phyloP scores from a whole-genome alignment of 345 rosid genomes.

The Brassica rapa region DNA sequence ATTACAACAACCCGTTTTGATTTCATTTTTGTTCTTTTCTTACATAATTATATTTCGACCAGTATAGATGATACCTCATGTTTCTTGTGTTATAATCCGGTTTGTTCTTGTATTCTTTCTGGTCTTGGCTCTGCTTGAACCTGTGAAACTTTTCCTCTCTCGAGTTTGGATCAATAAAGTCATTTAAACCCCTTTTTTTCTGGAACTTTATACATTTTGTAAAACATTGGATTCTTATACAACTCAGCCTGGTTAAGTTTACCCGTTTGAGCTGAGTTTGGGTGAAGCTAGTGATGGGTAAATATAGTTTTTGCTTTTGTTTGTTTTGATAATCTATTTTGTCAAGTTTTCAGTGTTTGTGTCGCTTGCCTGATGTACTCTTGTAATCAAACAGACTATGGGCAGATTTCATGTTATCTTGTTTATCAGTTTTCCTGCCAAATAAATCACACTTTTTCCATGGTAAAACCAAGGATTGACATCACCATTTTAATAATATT shows the following conservation, averaged over 20 bases:
- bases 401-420: no score
- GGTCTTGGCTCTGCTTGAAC: constrained; percentile 4
- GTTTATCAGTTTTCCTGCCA: background rate
- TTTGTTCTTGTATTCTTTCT: constrained; percentile 13
- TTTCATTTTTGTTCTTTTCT: constrained; percentile 26
- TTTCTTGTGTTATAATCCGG: constrained; percentile 26
- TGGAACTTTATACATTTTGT: background rate
- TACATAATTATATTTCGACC: constrained; percentile 25
- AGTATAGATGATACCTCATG: constrained; percentile 18
- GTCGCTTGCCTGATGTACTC: background rate
- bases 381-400: background rate
- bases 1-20: constrained; percentile 43
- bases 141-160: constrained; percentile 16
- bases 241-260: constrained; percentile 1
- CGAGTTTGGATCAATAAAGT: constrained; percentile 29
- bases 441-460: background rate
- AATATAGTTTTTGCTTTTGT: background rate
- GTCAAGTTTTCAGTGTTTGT: background rate
- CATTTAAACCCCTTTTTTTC: background rate
- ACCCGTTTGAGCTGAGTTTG: background rate
- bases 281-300: background rate
- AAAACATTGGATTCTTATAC: background rate
- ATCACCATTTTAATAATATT: no score
- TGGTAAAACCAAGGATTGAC: background rate
- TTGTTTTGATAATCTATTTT: background rate